Evolutionary conservation across 495 filamentous ascomycete genomes (phyloP).

Genomic region (Chlorociboria aeruginascens): DNA sequence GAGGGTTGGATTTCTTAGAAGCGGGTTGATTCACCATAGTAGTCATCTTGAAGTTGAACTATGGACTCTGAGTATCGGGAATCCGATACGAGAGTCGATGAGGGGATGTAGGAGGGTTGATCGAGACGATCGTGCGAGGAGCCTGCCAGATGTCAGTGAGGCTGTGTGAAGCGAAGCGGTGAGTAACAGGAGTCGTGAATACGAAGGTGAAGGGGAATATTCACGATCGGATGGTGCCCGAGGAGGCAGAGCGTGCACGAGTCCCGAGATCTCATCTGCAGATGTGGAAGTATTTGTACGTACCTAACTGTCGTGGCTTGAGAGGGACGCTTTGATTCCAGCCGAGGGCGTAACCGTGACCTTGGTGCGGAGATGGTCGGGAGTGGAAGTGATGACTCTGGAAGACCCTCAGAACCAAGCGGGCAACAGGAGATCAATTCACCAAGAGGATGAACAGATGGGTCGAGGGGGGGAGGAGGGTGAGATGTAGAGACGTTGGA

Average conservation of each 20-base stretch:
- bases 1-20: constrained; percentile 23
- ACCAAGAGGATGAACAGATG: not conserved
- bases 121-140: constrained; percentile 10
- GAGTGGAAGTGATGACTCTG: constrained; percentile 2
- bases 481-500: not conserved
- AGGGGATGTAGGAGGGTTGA: constrained; percentile 6
- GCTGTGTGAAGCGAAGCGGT: constrained; percentile 19
- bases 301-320: constrained; percentile 14
- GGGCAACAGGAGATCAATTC: constrained; percentile 2
- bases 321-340: constrained; percentile 1
- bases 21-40: constrained; percentile 36
- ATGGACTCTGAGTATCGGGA: constrained; percentile 22
- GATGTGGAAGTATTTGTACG: constrained; percentile 10
- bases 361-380: not conserved
- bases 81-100: constrained; percentile 20
- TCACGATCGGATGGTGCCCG: too few species aligned
- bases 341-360: not conserved
- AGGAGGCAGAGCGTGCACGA: too few species aligned
- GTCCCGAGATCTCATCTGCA: too few species aligned
- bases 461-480: not conserved
- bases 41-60: constrained; percentile 32
- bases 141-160: constrained; percentile 9
- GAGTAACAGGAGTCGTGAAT: constrained; percentile 1
- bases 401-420: constrained; percentile 1
- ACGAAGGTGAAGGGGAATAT: too few species aligned